Evolutionary conservation across 2,329 filamentous ascomycete genomes (phyloP), one percentile per base, ranked within the genome.

Genomic region (Gaeumannomyces tritici): DNA sequence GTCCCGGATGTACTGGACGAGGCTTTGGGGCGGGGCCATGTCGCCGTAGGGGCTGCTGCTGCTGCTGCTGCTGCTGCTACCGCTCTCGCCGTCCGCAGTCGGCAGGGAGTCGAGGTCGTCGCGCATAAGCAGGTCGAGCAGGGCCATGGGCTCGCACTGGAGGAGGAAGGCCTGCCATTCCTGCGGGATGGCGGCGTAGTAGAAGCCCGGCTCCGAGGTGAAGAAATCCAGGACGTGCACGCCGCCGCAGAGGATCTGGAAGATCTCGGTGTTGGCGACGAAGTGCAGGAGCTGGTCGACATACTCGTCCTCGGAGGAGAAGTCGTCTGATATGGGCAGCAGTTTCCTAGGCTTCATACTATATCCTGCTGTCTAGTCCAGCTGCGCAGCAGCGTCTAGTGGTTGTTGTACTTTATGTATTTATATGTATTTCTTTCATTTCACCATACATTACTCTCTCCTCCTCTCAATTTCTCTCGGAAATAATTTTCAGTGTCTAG

Each of bases 141-240:
- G 81, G 62, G 85, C 83, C 80, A 91, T 89, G 9, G 92, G 83
- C 60, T 89, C 84, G 70, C 85, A 84, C 24, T 81, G 75, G 47
- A 88, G 76, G 67, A 98, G 87, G 76, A 92, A 98, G 0, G 79
- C 71, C 66, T 90, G 85, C 95, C 95, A 99, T 73, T 92, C 87
- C 64, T 82, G 73, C 0, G 92, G 90, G 1, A 99, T 75, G 1
- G 93, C 83, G 1, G 83, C 80, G 61, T 89, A 84, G 73, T 96
- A 99, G 0, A 97, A 81, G 66, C 91, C 89, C 6, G 91, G 90
- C 59, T 91, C 85, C 55, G 86, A 85, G 2, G 92, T 97, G 76
- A 97, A 91, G 75, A 99, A 98, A 73, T 99, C 95, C 63, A 98
- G 82, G 65, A 99, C 93, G 72, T 99, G 95, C 0, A 98, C 90